phyloP scores from a whole-genome alignment of 768 basidiomycete species.

The Mycena metata region DNA sequence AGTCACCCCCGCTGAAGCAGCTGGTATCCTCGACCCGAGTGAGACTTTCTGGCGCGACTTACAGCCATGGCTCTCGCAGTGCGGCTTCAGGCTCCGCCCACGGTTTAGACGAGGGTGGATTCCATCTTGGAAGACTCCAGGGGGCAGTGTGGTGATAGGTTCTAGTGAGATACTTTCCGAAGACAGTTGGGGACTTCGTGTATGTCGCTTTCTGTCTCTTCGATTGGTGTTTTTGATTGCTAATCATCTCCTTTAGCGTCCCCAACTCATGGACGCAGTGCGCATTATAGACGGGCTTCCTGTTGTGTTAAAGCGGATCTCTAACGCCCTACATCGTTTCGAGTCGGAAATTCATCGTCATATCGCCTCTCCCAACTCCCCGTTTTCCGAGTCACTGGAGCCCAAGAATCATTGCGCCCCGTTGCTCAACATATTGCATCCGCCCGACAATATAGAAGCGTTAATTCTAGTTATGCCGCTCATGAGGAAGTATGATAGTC shows the following conservation, averaged over 20 bases:
- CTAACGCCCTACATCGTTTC: neutral
- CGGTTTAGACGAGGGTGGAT: slow-evolving; percentile 45
- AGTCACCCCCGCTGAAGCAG: too few relatives aligned
- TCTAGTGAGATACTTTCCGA: neutral
- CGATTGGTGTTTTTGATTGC: too few relatives aligned
- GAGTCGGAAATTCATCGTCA: slow-evolving; percentile 14
- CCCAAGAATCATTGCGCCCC: slow-evolving; percentile 49
- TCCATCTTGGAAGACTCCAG: slow-evolving; percentile 44
- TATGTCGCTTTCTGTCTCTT: neutral
- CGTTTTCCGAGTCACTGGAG: slow-evolving; percentile 39
- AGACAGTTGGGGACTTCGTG: neutral
- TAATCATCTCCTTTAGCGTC: slow-evolving; percentile 10
- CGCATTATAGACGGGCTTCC: slow-evolving; percentile 36
- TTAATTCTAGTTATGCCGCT: slow-evolving; percentile 48
- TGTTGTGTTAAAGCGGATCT: slow-evolving; percentile 40
- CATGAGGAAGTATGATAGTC: slow-evolving; percentile 37
- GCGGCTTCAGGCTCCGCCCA: slow-evolving; percentile 43
- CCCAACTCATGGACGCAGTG: slow-evolving; percentile 39
- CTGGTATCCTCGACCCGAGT: neutral
- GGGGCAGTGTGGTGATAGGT: neutral
- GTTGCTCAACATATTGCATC: slow-evolving; percentile 40
- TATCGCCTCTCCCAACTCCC: slow-evolving; percentile 34
- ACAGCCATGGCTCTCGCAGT: slow-evolving; percentile 29
- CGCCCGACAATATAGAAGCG: slow-evolving; percentile 33
- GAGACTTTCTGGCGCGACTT: slow-evolving; percentile 40